Conservation (phyloP, 2,329 filamentous ascomycete species). For the Phaeoacremonium minimum region DNA sequence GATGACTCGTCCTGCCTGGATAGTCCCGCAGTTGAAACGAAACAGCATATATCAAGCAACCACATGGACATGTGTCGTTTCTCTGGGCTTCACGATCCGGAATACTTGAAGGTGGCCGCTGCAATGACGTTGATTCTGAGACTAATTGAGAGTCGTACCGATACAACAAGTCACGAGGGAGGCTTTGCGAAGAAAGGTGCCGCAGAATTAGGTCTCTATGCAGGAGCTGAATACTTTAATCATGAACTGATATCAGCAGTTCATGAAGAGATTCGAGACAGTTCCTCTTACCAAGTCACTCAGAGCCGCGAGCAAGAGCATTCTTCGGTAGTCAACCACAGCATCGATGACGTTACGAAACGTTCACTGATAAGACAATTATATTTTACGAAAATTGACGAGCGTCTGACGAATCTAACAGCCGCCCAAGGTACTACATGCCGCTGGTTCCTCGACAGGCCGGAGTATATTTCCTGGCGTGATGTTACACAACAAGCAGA, state of each 20-base stretch:
- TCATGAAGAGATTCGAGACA: not conserved
- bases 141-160: not conserved
- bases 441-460: constrained; percentile 10
- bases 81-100: constrained; percentile 16
- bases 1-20: constrained; percentile 29
- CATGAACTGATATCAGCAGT: not conserved
- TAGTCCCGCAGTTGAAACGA: constrained; percentile 20
- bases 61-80: constrained; percentile 32
- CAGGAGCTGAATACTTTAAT: not conserved
- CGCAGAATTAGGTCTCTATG: not conserved
- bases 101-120: constrained; percentile 22
- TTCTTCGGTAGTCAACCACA: not conserved
- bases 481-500: constrained; percentile 4
- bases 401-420: constrained; percentile 8
- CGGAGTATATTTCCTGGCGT: constrained; percentile 10
- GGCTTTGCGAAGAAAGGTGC: not conserved
- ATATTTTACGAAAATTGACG: constrained; percentile 12
- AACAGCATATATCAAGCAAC: constrained; percentile 23
- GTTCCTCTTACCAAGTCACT: not conserved
- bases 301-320: not conserved
- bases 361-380: constrained; percentile 2
- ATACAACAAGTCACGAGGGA: not conserved
- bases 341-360: not conserved
- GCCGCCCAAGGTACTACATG: constrained; percentile 11
- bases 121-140: not conserved